Evolutionary conservation across 2,329 filamentous ascomycete species (phyloP), one percentile per base, ranked within the genome.

Genomic region (Apiospora saccharicola): DNA sequence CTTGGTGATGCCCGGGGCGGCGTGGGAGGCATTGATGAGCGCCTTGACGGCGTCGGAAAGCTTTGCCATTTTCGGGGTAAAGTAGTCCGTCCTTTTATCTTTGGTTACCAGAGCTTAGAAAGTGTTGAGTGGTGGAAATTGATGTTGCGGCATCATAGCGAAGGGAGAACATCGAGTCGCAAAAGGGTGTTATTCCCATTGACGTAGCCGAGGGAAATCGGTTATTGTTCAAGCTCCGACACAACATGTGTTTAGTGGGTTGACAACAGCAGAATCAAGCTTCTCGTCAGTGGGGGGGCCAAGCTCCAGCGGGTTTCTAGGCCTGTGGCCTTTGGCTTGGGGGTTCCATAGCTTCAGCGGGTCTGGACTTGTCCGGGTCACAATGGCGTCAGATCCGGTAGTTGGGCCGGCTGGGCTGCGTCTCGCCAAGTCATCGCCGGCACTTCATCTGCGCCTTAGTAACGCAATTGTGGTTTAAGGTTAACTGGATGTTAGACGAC

Each of bases 1-100:
- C 1, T 91, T 87, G 2, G 90, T 86, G 1, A 90, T 91, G 69
- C 90, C 89, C 0, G 93, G 91, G 1, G 88, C 86, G 61, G 93
- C 90, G 77, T 90, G 89, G 4, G 92, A 87, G 73, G 91, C 89
- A 77, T 92, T 92, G 83, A 95, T 92, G 75, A 95, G 89, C 67
- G 90, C 87, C 83, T 95, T 95, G 76, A 96, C 86, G 69, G 89
- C 83, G 1, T 89, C 85, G 1, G 92, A 93, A 26, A 96, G 87
- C 81, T 93, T 95, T 8, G 92, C 91, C 92, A 94, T 94, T 76
- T 78, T 82, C 72, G 26, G 46, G n/a, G 4, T n/a, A 57, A 43
- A 70, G 22, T 10, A 5, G 46, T 37, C 49, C 24, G 44, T 51
- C 49, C 24, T 47, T n/a, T 46, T 12, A 1, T 19, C 46, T 22